Evolutionary conservation across 2,329 filamentous ascomycete genomes (phyloP).

Genomic region (Colletotrichum orchidophilum): DNA sequence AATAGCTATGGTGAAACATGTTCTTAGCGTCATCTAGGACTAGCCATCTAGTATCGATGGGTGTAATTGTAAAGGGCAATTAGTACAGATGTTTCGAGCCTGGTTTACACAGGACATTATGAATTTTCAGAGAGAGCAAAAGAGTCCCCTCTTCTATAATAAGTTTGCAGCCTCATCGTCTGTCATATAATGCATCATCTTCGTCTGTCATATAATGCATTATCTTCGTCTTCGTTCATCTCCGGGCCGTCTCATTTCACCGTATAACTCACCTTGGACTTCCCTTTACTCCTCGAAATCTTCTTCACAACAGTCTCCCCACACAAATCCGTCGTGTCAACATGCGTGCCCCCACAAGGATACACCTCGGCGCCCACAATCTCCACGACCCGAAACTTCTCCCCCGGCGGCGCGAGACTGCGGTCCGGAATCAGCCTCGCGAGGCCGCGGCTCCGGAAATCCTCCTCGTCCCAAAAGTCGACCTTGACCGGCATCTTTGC

Average conservation of each 20-base stretch:
- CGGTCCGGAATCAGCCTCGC: slow-evolving; percentile 65
- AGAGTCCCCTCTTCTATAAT: not conserved
- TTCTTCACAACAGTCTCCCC: slow-evolving; percentile 73
- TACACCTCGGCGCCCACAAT: slow-evolving; percentile 76
- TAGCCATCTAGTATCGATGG: not conserved
- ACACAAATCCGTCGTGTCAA: slow-evolving; percentile 65
- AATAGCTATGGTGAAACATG: slow-evolving; percentile 43
- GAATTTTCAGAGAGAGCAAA: not conserved
- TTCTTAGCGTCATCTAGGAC: slow-evolving; percentile 24
- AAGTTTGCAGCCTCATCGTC: not conserved
- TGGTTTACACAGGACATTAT: not conserved
- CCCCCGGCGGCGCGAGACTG: slow-evolving; percentile 54
- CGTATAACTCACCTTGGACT: slow-evolving; percentile 64
- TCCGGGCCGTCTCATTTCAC: not conserved
- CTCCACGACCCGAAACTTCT: slow-evolving; percentile 72
- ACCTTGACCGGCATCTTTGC: slow-evolving; percentile 68
- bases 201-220: not conserved
- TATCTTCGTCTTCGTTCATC: slow-evolving; percentile 28
- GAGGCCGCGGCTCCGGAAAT: slow-evolving; percentile 64
- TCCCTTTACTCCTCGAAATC: slow-evolving; percentile 72
- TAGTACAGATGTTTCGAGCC: not conserved
- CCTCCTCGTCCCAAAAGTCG: slow-evolving; percentile 73
- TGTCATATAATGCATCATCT: not conserved
- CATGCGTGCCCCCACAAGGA: slow-evolving; percentile 81
- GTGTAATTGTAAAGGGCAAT: not conserved